phyloP scores from a whole-genome alignment of 345 rosid species.

The Euclidium syriacum region DNA sequence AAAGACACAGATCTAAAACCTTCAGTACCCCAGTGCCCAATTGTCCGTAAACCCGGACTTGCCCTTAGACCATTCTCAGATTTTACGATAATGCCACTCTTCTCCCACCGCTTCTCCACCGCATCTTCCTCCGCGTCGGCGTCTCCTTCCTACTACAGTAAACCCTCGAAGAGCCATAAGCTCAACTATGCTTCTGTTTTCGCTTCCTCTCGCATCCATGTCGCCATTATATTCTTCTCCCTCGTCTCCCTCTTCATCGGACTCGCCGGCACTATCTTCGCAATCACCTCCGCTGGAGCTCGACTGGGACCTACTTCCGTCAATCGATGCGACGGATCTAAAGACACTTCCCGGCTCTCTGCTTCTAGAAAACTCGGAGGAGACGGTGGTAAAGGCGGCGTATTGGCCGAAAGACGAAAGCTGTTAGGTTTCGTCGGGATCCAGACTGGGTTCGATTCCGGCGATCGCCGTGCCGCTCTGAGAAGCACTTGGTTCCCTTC shows the following conservation, averaged over 20 bases:
- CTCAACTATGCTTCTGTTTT: conserved; percentile 17
- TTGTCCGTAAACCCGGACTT: conserved; percentile 7
- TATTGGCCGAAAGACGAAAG: conserved; percentile 48
- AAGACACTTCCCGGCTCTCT: conserved; percentile 48
- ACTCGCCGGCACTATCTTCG: conserved; percentile 54
- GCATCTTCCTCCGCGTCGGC: conserved; percentile 31
- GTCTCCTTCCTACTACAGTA: conserved; percentile 38
- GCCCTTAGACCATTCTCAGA: neutral
- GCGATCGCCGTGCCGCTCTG: conserved; percentile 49
- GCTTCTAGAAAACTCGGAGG: conserved; percentile 36
- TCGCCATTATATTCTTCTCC: conserved; percentile 46
- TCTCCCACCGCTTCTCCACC: conserved; percentile 42
- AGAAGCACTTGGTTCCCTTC: conserved; percentile 78
- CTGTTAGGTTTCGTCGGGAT: conserved; percentile 76
- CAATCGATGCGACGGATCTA: conserved; percentile 57
- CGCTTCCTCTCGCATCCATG: conserved; percentile 28
- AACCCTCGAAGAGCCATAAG: conserved; percentile 43
- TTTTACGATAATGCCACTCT: conserved; percentile 44
- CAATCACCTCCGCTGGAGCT: conserved; percentile 38
- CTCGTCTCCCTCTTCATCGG: conserved; percentile 51
- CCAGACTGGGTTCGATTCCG: conserved; percentile 62
- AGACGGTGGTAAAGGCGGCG: conserved; percentile 26
- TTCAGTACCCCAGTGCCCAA: neutral
- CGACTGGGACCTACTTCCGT: conserved; percentile 34
- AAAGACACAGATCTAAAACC: conserved; percentile 17